Conservation (phyloP, 2,329 filamentous ascomycete genomes). For the Helotiales sp. region DNA sequence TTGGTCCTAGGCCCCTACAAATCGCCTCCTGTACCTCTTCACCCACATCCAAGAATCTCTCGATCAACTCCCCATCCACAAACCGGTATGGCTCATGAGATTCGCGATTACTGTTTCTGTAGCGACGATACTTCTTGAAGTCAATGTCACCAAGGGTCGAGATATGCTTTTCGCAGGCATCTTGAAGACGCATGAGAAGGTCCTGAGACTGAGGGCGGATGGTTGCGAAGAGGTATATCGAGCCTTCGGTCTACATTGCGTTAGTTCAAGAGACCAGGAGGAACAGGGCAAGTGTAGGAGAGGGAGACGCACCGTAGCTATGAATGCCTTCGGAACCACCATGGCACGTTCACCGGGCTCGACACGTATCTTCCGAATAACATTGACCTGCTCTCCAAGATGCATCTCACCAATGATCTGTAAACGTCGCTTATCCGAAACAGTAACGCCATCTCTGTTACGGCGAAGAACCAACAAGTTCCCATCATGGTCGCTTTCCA, state of each 20-base stretch:
- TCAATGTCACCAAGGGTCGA: constrained; percentile 70
- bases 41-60: constrained; percentile 75
- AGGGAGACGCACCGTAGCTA: constrained; percentile 71
- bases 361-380: constrained; percentile 74
- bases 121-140: constrained; percentile 81
- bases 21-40: constrained; percentile 55
- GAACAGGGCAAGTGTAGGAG: background rate
- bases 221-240: constrained; percentile 84
- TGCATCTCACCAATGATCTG: constrained; percentile 78
- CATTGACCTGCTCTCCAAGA: constrained; percentile 91
- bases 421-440: constrained; percentile 70
- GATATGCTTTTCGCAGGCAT: constrained; percentile 65
- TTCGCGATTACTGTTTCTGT: constrained; percentile 69
- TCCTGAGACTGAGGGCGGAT: constrained; percentile 74
- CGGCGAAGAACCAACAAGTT: constrained; percentile 81
- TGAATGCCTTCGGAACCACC: constrained; percentile 79
- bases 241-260: constrained; percentile 72
- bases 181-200: constrained; percentile 79
- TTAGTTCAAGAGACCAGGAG: background rate
- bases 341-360: constrained; percentile 62
- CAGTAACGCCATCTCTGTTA: constrained; percentile 70
- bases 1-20: constrained; percentile 57
- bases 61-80: constrained; percentile 88
- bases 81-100: constrained; percentile 80
- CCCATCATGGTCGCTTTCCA: constrained; percentile 83